Evolutionary conservation across 2,329 filamentous ascomycete species (phyloP).

Genomic region (Didymella pomorum): DNA sequence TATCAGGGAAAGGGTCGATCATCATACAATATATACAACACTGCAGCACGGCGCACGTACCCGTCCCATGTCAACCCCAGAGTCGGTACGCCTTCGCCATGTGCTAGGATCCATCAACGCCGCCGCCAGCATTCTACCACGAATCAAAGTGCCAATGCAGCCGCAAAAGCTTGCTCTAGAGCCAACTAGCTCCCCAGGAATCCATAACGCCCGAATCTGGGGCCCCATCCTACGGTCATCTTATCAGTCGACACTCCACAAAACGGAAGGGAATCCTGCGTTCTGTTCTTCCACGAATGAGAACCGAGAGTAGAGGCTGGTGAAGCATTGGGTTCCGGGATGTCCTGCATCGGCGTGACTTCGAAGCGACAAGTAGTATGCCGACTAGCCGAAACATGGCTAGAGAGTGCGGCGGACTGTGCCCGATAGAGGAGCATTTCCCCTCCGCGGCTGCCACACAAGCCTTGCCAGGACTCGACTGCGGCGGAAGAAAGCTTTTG

Average conservation of each 20-base stretch:
- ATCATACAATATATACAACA: slow-evolving; percentile 32
- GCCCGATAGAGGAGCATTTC: slow-evolving; percentile 26
- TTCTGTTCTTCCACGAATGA: slow-evolving; percentile 43
- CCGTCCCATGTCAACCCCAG: slow-evolving; percentile 34
- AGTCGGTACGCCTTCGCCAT: slow-evolving; percentile 31
- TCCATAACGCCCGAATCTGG: slow-evolving; percentile 31
- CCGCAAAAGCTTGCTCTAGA: slow-evolving; percentile 33
- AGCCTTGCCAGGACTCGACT: slow-evolving; percentile 30
- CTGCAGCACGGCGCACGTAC: slow-evolving; percentile 23
- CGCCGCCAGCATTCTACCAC: slow-evolving; percentile 38
- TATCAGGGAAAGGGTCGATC: slow-evolving; percentile 16
- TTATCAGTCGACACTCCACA: slow-evolving; percentile 25
- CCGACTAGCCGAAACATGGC: slow-evolving; percentile 25
- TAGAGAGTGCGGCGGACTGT: slow-evolving; percentile 27
- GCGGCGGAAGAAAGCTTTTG: slow-evolving; percentile 36
- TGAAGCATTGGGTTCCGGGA: slow-evolving; percentile 18
- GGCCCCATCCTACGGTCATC: slow-evolving; percentile 32
- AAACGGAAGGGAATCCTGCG: slow-evolving; percentile 21
- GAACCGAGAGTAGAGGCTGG: slow-evolving; percentile 11
- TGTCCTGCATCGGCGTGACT: slow-evolving; percentile 14
- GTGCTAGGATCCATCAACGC: slow-evolving; percentile 24
- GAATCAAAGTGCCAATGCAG: slow-evolving; percentile 38
- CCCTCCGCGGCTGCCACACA: slow-evolving; percentile 25
- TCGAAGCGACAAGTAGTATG: slow-evolving; percentile 26
- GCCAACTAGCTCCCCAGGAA: slow-evolving; percentile 14